phyloP scores from a whole-genome alignment of 2,329 filamentous ascomycete species.

The Pochonia chlamydosporia region DNA sequence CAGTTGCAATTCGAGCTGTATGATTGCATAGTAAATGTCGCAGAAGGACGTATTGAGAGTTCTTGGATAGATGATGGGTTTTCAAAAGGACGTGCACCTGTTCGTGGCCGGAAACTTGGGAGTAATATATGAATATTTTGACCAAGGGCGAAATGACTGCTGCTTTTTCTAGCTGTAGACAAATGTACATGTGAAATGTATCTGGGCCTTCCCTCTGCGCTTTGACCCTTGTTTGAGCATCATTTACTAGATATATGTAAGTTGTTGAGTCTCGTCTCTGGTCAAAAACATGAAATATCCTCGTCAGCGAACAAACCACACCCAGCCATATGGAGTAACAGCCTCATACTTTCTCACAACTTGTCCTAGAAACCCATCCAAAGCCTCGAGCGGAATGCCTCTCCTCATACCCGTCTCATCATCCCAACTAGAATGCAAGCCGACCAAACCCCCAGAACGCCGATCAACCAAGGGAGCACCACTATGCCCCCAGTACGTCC shows the following conservation, averaged over 20 bases:
- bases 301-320: conserved; percentile 10
- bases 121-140: no score
- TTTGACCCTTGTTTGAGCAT: no score
- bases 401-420: conserved; percentile 44
- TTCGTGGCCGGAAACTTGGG: no score
- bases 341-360: neutral
- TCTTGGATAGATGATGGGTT: neutral
- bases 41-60: neutral
- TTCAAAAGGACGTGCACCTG: no score
- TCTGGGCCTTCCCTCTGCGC: no score
- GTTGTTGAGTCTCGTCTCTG: no score
- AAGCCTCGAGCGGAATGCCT: conserved; percentile 39
- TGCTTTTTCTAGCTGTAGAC: no score
- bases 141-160: no score
- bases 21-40: neutral
- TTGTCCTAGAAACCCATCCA: conserved; percentile 31
- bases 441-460: conserved; percentile 34
- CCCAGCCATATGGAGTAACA: conserved; percentile 1
- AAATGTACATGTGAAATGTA: no score
- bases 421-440: conserved; percentile 50
- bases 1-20: neutral
- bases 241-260: no score
- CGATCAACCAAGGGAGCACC: conserved; percentile 41
- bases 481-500: conserved; percentile 53
- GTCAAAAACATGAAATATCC: no score